These are phyloP conservation scores for Grigorovia transvaalensis DNA, from an alignment of 805 yeast species.

Conservation along the genomic window DNA sequence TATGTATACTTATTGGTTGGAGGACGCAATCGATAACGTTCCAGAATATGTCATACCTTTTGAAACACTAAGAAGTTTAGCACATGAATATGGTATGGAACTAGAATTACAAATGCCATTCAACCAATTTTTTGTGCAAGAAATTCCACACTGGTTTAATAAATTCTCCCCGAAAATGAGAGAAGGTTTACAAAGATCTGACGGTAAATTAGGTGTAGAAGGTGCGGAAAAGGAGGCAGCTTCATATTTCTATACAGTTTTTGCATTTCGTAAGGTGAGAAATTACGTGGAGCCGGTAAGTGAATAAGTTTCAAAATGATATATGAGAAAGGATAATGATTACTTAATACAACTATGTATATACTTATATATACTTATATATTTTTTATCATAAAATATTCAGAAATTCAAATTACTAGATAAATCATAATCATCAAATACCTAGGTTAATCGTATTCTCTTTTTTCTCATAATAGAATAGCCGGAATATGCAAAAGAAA, in stretches of 20 bases:
- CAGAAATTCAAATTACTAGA: background rate
- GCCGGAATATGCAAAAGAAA: background rate
- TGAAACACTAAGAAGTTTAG: conserved; percentile 71
- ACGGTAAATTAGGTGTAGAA: conserved; percentile 77
- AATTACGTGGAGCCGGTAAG: conserved; percentile 8
- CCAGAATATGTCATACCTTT: conserved; percentile 97
- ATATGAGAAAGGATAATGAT: background rate
- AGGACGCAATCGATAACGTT: conserved; percentile 92
- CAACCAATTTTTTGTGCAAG: conserved; percentile 69
- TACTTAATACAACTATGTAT: background rate
- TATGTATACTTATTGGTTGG: conserved; percentile 66
- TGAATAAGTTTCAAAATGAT: too few species aligned
- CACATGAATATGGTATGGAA: conserved; percentile 72
- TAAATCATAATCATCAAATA: too few species aligned
- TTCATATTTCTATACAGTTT: conserved; percentile 72
- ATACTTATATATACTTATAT: too few species aligned
- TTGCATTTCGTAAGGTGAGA: conserved; percentile 62
- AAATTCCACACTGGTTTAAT: conserved; percentile 56
- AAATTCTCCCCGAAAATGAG: conserved; percentile 49
- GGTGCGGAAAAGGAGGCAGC: conserved; percentile 87
- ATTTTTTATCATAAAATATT: too few species aligned
- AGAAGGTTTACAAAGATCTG: conserved; percentile 61
- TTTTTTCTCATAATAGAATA: background rate
- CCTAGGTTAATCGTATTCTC: too few species aligned
- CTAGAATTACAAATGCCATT: conserved; percentile 67